Conservation (phyloP, 2,329 filamentous ascomycete species). For the Fusarium chaquense region DNA sequence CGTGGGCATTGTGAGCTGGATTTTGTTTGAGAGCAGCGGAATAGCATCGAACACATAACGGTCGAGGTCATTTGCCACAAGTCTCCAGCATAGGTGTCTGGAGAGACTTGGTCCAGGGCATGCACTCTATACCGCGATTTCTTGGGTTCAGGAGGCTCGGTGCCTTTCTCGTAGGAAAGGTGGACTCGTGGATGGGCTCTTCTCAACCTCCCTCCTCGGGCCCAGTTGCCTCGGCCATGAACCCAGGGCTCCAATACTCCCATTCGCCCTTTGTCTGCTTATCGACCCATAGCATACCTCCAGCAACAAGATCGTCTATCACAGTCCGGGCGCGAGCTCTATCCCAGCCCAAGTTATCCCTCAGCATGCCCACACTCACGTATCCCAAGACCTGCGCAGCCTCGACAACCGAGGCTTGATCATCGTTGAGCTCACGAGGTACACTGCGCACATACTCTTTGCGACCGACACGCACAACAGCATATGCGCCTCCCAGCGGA, state of each 20-base stretch:
- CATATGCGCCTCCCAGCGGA: slow-evolving; percentile 89
- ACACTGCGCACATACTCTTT: slow-evolving; percentile 91
- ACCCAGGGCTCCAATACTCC: slow-evolving; percentile 92
- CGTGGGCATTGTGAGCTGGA: background rate
- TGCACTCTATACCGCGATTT: background rate
- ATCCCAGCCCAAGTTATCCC: slow-evolving; percentile 88
- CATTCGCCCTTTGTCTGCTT: slow-evolving; percentile 80
- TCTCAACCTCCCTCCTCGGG: slow-evolving; percentile 37
- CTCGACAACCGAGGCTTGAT: slow-evolving; percentile 93
- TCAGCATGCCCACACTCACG: slow-evolving; percentile 89
- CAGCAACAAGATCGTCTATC: slow-evolving; percentile 87
- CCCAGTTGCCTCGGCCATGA: slow-evolving; percentile 66
- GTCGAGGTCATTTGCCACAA: background rate
- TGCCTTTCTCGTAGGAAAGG: background rate
- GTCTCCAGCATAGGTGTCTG: background rate
- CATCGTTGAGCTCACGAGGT: slow-evolving; percentile 93
- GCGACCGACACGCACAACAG: slow-evolving; percentile 83
- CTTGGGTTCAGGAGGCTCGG: background rate
- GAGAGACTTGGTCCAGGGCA: background rate
- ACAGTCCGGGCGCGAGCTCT: slow-evolving; percentile 86
- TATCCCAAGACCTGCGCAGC: slow-evolving; percentile 90
- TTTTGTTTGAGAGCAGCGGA: background rate
- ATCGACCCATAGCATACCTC: slow-evolving; percentile 95
- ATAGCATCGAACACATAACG: background rate
- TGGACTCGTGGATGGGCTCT: background rate